Evolutionary conservation across 1,284 basidiomycete genomes (phyloP), one percentile per base, ranked within the genome.

Genomic region (Microbotryomycetes sp.): DNA sequence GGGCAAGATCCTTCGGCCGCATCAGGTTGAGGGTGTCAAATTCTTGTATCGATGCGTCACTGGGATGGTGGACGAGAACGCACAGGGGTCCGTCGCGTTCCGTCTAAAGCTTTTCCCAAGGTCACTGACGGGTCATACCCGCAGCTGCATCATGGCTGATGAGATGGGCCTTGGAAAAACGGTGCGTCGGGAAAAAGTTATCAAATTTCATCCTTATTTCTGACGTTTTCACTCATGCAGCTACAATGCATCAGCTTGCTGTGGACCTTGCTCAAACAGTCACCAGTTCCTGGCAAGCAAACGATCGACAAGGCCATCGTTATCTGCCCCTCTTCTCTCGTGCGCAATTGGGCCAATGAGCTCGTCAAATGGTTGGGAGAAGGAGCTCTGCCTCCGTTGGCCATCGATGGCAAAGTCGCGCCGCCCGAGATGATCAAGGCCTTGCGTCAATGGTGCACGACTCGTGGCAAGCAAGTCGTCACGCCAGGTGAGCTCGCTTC

Each of bases 301-400:
- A 87, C 90, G 0, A 93, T 97, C 70, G 93, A 98, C 73, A 99
- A 98, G 76, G 94, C 89, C 61, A 93, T 99, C 74, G 97, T 99
- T 67, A 93, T 87, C 0, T 99, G 96, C 74, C 96, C 96, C 0
- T 91, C 92, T 3, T 96, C 90, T 78, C 78, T 99, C 57, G 94
- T 99, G 27, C 89, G 89, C 73, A 98, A 98, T 73, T 99, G 94
- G 94, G 94, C 92, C 0, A 97, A 98, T 74, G 94, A 99, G 77
- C 80, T 99, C 23, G 89, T 85, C 41, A 97, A 97, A 78, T 97
- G 92, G 92, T 79, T 97, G 3, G 93, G 91, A 1, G 83, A 85
- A 68, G 90, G 88, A 50, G 80, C 91, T 0, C 79, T 94, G 60
- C 83, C 84, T 35, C 83, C 88, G 0, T 76, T 97, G 24, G 89